phyloP scores from a whole-genome alignment of 495 filamentous ascomycete genomes.

The Neurospora pannonica region DNA sequence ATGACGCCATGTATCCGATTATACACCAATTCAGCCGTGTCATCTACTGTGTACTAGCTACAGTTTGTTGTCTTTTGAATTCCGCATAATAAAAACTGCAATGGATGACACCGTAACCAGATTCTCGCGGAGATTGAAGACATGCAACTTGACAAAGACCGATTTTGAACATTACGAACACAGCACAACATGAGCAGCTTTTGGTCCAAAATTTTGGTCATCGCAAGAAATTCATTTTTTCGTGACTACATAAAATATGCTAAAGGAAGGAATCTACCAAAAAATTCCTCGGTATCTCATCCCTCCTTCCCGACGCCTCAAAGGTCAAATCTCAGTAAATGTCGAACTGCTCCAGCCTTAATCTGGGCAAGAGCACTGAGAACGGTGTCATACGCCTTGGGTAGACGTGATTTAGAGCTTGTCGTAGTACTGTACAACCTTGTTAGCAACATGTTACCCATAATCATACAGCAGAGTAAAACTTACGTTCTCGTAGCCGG shows the following conservation, averaged over 20 bases:
- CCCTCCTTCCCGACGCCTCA: constrained; percentile 1
- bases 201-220: background rate
- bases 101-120: background rate
- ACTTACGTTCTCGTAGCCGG: constrained; percentile 89
- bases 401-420: constrained; percentile 66
- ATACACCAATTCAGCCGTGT: background rate
- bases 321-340: constrained; percentile 5
- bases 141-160: background rate
- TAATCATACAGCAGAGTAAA: background rate
- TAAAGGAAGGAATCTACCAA: background rate
- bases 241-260: background rate
- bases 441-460: constrained; percentile 42
- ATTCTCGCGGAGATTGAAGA: background rate
- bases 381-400: constrained; percentile 28
- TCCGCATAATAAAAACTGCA: background rate
- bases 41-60: background rate
- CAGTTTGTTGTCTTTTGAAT: background rate
- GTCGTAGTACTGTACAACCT: constrained; percentile 78
- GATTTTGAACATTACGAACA: background rate
- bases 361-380: constrained; percentile 26
- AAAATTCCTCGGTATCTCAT: background rate
- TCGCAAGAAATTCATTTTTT: constrained; percentile 1
- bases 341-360: constrained; percentile 2
- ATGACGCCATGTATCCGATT: background rate
- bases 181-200: background rate